phyloP scores from a whole-genome alignment of 257 asterid genomes.

The Nicotiana undulata region DNA sequence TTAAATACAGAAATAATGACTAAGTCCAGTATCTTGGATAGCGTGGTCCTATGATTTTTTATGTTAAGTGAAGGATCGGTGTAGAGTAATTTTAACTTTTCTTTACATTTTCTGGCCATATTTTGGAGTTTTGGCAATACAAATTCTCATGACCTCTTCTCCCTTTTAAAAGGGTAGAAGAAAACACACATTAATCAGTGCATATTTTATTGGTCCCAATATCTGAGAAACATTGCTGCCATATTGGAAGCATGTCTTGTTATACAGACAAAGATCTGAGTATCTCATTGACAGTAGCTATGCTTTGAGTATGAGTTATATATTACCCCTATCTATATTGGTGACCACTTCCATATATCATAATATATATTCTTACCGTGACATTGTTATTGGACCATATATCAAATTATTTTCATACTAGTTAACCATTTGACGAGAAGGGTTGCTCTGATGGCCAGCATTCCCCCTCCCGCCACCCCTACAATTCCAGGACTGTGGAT shows the following conservation, averaged over 20 bases:
- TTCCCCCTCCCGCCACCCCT: too few species aligned
- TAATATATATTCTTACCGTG: background rate
- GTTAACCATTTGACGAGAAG: too few species aligned
- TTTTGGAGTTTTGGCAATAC: background rate
- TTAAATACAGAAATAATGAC: background rate
- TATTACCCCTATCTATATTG: background rate
- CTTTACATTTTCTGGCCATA: background rate
- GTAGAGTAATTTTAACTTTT: background rate
- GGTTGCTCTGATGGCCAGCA: too few species aligned
- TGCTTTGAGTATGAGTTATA: background rate
- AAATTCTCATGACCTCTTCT: background rate
- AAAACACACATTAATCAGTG: background rate
- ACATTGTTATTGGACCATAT: background rate
- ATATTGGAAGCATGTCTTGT: slow-evolving; percentile 18
- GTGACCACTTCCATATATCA: background rate
- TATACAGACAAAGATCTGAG: slow-evolving; percentile 17
- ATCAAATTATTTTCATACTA: background rate
- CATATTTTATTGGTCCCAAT: background rate
- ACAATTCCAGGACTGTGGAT: too few species aligned
- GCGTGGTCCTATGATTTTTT: slow-evolving; percentile 2
- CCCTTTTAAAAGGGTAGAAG: background rate
- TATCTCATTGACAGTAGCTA: slow-evolving; percentile 4
- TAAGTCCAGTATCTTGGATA: slow-evolving; percentile 8
- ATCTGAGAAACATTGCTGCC: slow-evolving; percentile 13
- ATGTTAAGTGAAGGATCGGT: background rate